Conservation (phyloP, 2,329 filamentous ascomycete genomes). For the Cladosporium cucumerinum region DNA sequence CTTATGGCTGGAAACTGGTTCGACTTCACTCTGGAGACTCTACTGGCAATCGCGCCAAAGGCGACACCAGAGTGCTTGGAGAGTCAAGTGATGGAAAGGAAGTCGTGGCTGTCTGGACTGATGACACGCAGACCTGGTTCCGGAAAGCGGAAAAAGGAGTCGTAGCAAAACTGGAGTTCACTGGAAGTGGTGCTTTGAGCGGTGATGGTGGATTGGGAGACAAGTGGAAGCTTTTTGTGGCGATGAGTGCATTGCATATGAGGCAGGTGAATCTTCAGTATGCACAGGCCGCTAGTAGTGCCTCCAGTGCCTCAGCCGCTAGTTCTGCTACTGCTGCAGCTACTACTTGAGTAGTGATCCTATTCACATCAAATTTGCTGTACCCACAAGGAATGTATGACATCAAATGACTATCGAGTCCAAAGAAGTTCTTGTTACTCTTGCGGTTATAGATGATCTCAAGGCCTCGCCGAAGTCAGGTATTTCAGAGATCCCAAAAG, state of each 20-base stretch:
- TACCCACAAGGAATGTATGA: neutral
- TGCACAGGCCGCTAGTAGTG: neutral
- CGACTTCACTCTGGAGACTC: conserved; percentile 16
- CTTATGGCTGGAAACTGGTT: conserved; percentile 22
- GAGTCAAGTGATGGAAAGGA: conserved; percentile 23
- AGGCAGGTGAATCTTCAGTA: conserved; percentile 7
- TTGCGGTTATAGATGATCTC: neutral
- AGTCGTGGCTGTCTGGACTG: conserved; percentile 22
- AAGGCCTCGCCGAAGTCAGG: too few species aligned
- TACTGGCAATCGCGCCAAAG: neutral
- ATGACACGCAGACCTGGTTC: conserved; percentile 17
- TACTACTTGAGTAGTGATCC: neutral
- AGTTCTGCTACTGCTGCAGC: neutral
- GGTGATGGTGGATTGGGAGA: conserved; percentile 18
- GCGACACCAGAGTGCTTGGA: neutral
- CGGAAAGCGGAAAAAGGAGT: conserved; percentile 19
- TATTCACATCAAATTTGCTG: too few species aligned
- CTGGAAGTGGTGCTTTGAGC: conserved; percentile 17
- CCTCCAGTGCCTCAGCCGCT: neutral
- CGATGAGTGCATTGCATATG: conserved; percentile 18
- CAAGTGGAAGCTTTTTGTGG: conserved; percentile 20
- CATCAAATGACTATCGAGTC: neutral
- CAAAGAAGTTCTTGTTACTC: neutral
- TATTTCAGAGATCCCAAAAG: too few species aligned
- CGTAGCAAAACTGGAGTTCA: conserved; percentile 20